Evolutionary conservation across 202 grass and related monocot species (phyloP), one percentile per base, ranked within the genome.

Genomic region (Zoysia matrella): DNA sequence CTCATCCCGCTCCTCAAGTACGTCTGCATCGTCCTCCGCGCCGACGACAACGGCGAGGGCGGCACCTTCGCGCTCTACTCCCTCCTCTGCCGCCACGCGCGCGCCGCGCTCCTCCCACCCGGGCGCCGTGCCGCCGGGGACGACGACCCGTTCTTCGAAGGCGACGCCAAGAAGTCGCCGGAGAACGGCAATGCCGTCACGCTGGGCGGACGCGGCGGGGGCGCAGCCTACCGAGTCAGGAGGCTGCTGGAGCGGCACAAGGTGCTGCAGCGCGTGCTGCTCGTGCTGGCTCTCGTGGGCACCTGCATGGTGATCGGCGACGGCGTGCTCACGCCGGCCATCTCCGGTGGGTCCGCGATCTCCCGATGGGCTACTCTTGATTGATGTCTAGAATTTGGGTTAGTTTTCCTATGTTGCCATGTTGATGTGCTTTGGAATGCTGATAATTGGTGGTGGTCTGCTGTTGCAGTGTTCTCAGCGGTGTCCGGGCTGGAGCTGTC

Each of bases 41-140:
- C 96, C 70, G 91, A 99, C 63, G 96, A 99, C 89, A 85, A 95
- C 71, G 96, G 96, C 46, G 96, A 99, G 88, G 96, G 96, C 47
- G 93, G 96, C 77, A 99, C 96, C 77, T 99, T 99, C 77, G 96
- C 96, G 83, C 92, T 98, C 85, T 98, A 95, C 91, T 95, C 92
- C 6, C 87, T 98, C 57, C 91, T 98, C 77, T 95, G 92, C 84
- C 93, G 92, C 75, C 96, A 95, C 76, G 96, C 96, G 3, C 96
- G 92, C 51, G 85, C 94, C 16, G 89, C 89, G 39, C 90, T 99
- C 58, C 85, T 99, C 60, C 92, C 91, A 22, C 83, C 85, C 0
- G 77, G 90, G 47, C 87, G 91, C 53, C 77, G 86, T 48, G 88
- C 78, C 60, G 90, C 80, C 50, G 88, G 90, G 40, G 87, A 93